Conservation (phyloP, 495 filamentous ascomycete genomes). For the Neurospora intermedia region DNA sequence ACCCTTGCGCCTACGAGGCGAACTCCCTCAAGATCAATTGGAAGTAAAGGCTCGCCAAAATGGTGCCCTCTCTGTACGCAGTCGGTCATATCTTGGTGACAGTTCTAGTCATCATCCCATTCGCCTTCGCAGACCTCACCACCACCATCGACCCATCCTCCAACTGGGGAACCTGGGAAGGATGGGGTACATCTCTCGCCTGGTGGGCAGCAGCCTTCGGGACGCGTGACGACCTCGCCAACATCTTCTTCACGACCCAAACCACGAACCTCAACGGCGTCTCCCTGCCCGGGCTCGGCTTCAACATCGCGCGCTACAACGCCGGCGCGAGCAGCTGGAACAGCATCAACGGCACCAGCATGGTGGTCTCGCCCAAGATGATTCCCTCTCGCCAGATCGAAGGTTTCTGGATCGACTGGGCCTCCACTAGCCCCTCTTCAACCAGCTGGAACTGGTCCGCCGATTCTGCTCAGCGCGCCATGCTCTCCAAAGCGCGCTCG, state of each 20-base stretch:
- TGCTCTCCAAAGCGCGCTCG: conserved; percentile 23
- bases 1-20: not conserved
- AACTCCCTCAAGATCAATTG: not conserved
- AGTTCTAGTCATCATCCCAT: not conserved
- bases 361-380: conserved; percentile 26
- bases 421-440: conserved; percentile 14
- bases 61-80: not conserved
- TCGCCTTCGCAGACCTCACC: conserved; percentile 15
- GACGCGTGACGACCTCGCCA: conserved; percentile 22
- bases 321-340: conserved; percentile 26
- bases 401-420: conserved; percentile 28
- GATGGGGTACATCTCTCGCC: conserved; percentile 30
- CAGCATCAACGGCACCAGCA: conserved; percentile 20
- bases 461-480: conserved; percentile 21
- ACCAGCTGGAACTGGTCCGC: conserved; percentile 24
- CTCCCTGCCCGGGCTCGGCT: conserved; percentile 25
- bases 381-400: conserved; percentile 24
- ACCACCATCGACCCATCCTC: conserved; percentile 21
- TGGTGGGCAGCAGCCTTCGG: conserved; percentile 32
- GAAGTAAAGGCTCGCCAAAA: not conserved
- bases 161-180: conserved; percentile 30
- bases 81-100: not conserved
- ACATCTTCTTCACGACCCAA: conserved; percentile 25
- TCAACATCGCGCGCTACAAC: conserved; percentile 32
- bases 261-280: conserved; percentile 11